Percentiles rank a stretch among this genome's conserved stretches.
These are phyloP conservation scores for Jaltomata sinuosa DNA, from an alignment of 257 asterid genomes.

Conservation along the genomic window DNA sequence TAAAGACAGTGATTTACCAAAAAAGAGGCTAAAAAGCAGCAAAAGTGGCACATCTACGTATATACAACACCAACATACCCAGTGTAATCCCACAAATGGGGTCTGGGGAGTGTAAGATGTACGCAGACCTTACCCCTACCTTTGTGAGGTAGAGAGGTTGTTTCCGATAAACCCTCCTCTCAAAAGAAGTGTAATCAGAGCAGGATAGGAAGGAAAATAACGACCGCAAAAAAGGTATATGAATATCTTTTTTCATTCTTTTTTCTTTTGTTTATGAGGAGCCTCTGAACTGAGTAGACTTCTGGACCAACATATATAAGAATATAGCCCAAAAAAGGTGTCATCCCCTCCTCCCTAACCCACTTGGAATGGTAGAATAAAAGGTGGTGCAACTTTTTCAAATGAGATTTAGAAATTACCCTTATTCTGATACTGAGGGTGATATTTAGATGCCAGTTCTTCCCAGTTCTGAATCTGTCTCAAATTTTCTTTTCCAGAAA, in stretches of 20 bases:
- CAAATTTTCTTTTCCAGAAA: slow-evolving; percentile 15
- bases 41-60: neutral
- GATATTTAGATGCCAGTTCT: slow-evolving; percentile 24
- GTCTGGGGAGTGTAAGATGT: neutral
- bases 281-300: neutral
- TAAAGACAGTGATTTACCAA: neutral
- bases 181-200: neutral
- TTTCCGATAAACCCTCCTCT: neutral
- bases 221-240: neutral
- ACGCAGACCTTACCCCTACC: neutral
- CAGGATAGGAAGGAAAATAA: neutral
- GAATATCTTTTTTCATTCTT: neutral
- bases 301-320: neutral
- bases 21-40: neutral
- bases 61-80: neutral
- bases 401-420: slow-evolving; percentile 25
- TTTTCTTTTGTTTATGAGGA: neutral
- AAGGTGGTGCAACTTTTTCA: neutral
- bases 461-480: slow-evolving; percentile 26
- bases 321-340: neutral
- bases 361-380: neutral
- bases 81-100: too few species aligned
- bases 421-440: slow-evolving; percentile 46
- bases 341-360: neutral
- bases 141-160: too few species aligned